A percentile compares a stretch with the other conserved stretches of the same genome.
These are phyloP conservation scores for Phytophthora fragariae DNA, from an alignment of 352 stramenopile genomes.

Conservation along the genomic window DNA sequence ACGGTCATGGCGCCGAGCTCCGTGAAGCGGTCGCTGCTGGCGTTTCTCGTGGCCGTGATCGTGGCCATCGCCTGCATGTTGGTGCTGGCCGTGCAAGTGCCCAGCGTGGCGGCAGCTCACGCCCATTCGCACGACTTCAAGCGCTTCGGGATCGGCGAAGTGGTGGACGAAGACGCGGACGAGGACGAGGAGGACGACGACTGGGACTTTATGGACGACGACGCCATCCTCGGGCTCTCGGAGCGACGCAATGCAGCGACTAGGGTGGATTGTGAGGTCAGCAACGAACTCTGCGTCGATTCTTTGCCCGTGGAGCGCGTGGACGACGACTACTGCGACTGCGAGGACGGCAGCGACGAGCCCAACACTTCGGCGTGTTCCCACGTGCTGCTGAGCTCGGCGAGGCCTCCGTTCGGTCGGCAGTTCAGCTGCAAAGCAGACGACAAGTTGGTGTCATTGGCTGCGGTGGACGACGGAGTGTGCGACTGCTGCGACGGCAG, in stretches of 20 bases:
- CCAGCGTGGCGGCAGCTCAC: conserved; percentile 13
- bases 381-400: conserved; percentile 37
- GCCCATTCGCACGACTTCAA: conserved; percentile 15
- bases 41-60: conserved; percentile 24
- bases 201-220: conserved; percentile 75
- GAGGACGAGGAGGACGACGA: conserved; percentile 60
- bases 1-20: conserved; percentile 14
- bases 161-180: conserved; percentile 51
- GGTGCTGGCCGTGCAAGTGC: conserved; percentile 26
- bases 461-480: conserved; percentile 91
- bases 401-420: conserved; percentile 11
- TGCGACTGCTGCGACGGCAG: conserved; percentile 98
- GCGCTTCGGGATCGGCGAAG: conserved; percentile 26
- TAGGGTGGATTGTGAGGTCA: background rate
- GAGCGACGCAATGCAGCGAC: conserved; percentile 2
- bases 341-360: conserved; percentile 92
- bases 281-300: conserved; percentile 39
- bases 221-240: conserved; percentile 42
- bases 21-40: conserved; percentile 18
- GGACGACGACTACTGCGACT: conserved; percentile 96
- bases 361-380: conserved; percentile 83
- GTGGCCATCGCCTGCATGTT: conserved; percentile 32
- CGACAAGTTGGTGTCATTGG: conserved; percentile 50
- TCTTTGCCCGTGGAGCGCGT: conserved; percentile 50
- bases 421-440: conserved; percentile 53